Evolutionary conservation across 305 asterid genomes (phyloP).

Genomic region (Striga hermonthica): DNA sequence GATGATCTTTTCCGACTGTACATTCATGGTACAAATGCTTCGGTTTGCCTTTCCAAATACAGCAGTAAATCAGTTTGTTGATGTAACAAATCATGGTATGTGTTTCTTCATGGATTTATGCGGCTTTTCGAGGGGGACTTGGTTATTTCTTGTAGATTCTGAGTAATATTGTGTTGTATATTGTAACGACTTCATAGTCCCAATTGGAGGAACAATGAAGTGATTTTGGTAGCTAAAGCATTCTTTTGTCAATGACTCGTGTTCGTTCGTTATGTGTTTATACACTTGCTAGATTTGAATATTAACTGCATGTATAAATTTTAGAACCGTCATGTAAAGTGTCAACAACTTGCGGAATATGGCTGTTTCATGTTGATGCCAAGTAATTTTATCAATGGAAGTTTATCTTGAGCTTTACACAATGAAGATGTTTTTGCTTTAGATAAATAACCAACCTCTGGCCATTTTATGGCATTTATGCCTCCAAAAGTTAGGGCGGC

Average conservation of each 20-base stretch:
- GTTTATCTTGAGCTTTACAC: too few species aligned
- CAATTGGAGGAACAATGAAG: constrained; percentile 44
- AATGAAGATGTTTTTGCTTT: too few species aligned
- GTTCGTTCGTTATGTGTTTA: too few species aligned
- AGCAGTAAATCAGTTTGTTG: constrained; percentile 4
- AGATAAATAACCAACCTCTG: too few species aligned
- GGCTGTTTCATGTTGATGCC: too few species aligned
- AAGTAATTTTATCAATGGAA: too few species aligned
- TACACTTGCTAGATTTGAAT: too few species aligned
- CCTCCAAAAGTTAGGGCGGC: too few species aligned
- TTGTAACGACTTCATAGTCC: constrained; percentile 44
- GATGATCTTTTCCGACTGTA: constrained; percentile 34
- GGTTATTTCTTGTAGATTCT: constrained; percentile 35
- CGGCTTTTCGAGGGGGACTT: constrained; percentile 20
- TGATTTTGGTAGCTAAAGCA: constrained; percentile 52
- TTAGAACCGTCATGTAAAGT: too few species aligned
- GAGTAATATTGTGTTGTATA: constrained; percentile 38
- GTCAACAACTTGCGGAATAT: too few species aligned
- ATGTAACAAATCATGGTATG: constrained; percentile 26
- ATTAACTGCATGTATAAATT: too few species aligned
- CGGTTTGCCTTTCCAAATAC: constrained; percentile 25
- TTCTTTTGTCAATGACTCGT: constrained; percentile 29
- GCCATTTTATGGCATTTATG: too few species aligned
- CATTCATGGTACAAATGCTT: constrained; percentile 29
- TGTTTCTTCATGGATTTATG: constrained; percentile 33